Evolutionary conservation across 371 early-diverging fungal genomes (phyloP).

Genomic region (Mortierella sp.): DNA sequence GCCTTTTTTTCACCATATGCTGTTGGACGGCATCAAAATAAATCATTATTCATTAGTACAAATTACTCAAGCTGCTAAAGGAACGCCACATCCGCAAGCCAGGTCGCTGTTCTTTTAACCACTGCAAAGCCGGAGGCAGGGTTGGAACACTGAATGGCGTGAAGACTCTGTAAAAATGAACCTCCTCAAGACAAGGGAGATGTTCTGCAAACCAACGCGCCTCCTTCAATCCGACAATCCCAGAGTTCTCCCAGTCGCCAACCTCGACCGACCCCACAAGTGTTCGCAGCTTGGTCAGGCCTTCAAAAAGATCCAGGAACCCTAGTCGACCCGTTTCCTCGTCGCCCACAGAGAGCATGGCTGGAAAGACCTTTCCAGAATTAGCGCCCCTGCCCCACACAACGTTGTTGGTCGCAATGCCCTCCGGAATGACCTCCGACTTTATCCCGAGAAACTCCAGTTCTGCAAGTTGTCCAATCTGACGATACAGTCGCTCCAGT

Average conservation of each 20-base stretch:
- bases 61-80: background rate
- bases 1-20: too few relatives aligned
- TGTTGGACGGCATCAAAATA: too few relatives aligned
- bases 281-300: background rate
- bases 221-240: background rate
- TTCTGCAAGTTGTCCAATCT: background rate
- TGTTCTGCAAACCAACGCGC: background rate
- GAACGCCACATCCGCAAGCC: background rate
- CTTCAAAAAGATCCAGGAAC: background rate
- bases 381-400: background rate
- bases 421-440: background rate
- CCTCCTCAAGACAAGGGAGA: background rate
- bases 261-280: background rate
- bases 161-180: background rate
- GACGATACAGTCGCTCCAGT: background rate
- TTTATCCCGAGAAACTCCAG: background rate
- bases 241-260: background rate
- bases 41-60: too few relatives aligned
- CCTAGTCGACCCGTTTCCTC: background rate
- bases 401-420: background rate
- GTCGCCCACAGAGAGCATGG: background rate
- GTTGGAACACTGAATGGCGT: background rate
- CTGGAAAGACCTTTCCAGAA: background rate
- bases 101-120: background rate
- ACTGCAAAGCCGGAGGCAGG: background rate